Evolutionary conservation across 176 grass and related monocot species (phyloP).

Genomic region (Saccharum spontaneum): DNA sequence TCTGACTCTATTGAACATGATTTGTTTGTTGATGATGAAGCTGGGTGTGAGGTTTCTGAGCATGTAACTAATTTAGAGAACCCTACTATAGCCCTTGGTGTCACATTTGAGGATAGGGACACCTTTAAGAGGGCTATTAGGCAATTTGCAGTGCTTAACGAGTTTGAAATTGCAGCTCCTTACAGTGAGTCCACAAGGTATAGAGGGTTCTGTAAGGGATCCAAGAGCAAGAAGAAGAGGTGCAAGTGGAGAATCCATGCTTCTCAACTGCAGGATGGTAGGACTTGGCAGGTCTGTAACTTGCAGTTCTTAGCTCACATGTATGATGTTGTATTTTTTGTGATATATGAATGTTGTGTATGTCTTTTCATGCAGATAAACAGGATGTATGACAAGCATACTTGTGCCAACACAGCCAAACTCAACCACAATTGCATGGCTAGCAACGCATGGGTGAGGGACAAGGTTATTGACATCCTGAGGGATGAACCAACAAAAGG

Average conservation of each 20-base stretch:
- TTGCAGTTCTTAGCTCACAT: too few species aligned
- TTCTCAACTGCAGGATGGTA: background rate
- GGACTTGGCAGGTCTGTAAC: background rate
- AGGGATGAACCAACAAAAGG: background rate
- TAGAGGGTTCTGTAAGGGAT: background rate
- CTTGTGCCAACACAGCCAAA: background rate
- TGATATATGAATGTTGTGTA: too few species aligned
- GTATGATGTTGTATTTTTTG: too few species aligned
- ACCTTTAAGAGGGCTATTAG: background rate
- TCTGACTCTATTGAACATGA: background rate
- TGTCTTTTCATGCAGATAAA: background rate
- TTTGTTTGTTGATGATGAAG: background rate
- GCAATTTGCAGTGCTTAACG: background rate
- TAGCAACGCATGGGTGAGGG: background rate
- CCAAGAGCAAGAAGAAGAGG: background rate
- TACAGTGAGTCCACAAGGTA: background rate
- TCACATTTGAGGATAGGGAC: background rate
- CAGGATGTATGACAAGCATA: background rate
- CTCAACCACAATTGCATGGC: background rate
- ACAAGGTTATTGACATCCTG: background rate
- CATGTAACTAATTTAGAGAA: background rate
- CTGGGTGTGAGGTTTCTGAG: background rate
- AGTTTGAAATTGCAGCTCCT: background rate
- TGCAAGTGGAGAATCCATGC: background rate
- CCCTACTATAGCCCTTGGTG: background rate